Evolutionary conservation across 495 filamentous ascomycete species (phyloP), one percentile per base, ranked within the genome.

Genomic region (Hypoxylon intermedium): DNA sequence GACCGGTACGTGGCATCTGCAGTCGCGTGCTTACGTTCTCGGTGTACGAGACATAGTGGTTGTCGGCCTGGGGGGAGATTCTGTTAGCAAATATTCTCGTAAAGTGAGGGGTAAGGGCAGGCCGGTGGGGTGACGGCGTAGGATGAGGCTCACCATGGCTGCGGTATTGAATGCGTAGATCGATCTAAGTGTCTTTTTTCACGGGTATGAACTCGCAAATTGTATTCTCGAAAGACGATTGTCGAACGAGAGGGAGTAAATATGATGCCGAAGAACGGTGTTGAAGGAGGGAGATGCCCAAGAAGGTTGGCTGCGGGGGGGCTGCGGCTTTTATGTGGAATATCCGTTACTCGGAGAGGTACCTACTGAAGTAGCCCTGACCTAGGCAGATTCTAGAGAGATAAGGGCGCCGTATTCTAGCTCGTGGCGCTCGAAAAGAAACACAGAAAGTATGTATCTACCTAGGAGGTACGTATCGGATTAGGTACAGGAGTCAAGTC

Each of bases 11-110:
- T 26, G 7, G 3, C 33, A 23, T 20, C n/a, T 33, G 51, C 49
- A 60, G 45, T 57, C 53, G 66, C 49, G 56, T 56, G 59, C 68
- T 71, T 53, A 71, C 68, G 78, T 87, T 88, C 78, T 83, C 84
- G 75, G 85, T 85, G 73, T 88, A 87, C 76, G 85, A 88, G 77
- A 87, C 71, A 74, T 74, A 64, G 11, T 59, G 24, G 36, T 34
- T 64, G 12, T 71, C 78, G 59, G 83, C 83, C 74, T 83, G 74
- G 71, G 75, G 75, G 67, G 79, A 77, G 82, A 72, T 71, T 71
- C 67, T 77, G 67, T 77, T 73, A 71, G 73, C 67, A 74, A 69
- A 66, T 62, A 50, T 65, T 71, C 66, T 46, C 67, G 67, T 71
- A 63, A 64, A 49, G 41, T 52, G 67, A 65, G 66, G 62, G 57